phyloP scores from a whole-genome alignment of 345 rosid genomes.

The Kernera saxatilis region DNA sequence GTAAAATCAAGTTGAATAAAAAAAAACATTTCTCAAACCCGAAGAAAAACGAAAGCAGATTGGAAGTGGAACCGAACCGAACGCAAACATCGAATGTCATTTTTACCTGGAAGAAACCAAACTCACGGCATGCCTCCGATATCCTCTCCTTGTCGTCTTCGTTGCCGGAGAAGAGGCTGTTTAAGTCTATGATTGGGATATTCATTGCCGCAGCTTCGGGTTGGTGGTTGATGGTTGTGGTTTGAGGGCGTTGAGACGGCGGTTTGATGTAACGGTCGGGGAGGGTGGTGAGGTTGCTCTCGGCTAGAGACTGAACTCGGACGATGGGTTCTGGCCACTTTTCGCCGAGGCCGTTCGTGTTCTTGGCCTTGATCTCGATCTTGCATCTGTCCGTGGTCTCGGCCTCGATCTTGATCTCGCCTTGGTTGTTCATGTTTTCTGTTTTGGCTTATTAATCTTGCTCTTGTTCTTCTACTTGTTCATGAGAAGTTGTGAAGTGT shows the following conservation, averaged over 20 bases:
- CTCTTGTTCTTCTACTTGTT: neutral
- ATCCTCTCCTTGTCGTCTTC: slow-evolving; percentile 31
- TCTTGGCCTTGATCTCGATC: neutral
- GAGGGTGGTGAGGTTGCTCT: slow-evolving; percentile 36
- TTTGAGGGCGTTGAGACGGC: slow-evolving; percentile 25
- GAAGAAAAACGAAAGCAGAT: neutral
- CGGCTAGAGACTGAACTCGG: slow-evolving; percentile 88
- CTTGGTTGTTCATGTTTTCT: neutral
- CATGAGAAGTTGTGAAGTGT: slow-evolving; percentile 4
- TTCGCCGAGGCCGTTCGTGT: neutral
- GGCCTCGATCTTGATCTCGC: slow-evolving; percentile 4
- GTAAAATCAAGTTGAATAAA: no score
- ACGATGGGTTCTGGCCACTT: slow-evolving; percentile 97
- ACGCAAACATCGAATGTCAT: neutral
- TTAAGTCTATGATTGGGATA: slow-evolving; percentile 72
- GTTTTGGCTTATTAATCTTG: neutral
- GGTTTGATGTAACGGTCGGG: slow-evolving; percentile 67
- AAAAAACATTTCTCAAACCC: neutral
- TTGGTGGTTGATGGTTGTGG: slow-evolving; percentile 22
- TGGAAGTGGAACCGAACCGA: neutral
- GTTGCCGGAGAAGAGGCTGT: slow-evolving; percentile 30
- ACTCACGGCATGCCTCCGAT: slow-evolving; percentile 54
- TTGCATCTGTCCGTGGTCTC: neutral
- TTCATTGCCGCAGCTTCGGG: slow-evolving; percentile 16
- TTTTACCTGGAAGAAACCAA: slow-evolving; percentile 82